phyloP scores from a whole-genome alignment of 805 yeast species.

The Candida yuanshanica region DNA sequence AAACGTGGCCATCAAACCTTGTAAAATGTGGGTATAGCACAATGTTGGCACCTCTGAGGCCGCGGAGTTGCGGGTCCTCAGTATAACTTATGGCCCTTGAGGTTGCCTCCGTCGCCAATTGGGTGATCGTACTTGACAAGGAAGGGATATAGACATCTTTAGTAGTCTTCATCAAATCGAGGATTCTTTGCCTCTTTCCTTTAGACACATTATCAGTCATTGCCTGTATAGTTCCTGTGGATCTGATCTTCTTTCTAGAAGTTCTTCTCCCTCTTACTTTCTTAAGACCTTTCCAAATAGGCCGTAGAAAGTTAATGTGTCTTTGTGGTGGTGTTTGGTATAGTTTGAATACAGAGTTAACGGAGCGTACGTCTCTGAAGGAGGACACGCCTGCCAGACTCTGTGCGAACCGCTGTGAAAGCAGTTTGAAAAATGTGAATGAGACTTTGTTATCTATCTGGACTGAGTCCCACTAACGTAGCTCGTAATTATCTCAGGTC shows the following conservation, averaged over 20 bases:
- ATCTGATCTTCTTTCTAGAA: neutral
- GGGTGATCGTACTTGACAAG: slow-evolving; percentile 41
- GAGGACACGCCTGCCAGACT: neutral
- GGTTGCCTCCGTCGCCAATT: slow-evolving; percentile 41
- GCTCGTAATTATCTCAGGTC: too few relatives aligned
- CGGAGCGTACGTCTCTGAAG: neutral
- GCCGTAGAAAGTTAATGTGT: slow-evolving; percentile 1
- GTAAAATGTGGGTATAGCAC: slow-evolving; percentile 55
- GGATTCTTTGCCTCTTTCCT: slow-evolving; percentile 38
- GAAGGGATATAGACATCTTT: slow-evolving; percentile 54
- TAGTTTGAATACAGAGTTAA: too few relatives aligned
- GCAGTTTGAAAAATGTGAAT: neutral
- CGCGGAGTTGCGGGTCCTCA: slow-evolving; percentile 11
- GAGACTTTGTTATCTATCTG: too few relatives aligned
- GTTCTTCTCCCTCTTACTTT: neutral
- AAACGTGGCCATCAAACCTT: slow-evolving; percentile 30
- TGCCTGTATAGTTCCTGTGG: neutral
- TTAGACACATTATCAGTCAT: slow-evolving; percentile 1
- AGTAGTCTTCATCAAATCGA: slow-evolving; percentile 48
- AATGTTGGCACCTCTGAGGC: slow-evolving; percentile 47
- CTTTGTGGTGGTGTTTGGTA: neutral
- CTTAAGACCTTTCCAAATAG: neutral
- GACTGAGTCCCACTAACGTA: too few relatives aligned
- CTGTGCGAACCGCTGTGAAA: neutral
- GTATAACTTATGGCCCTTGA: slow-evolving; percentile 18